Evolutionary conservation across 2,329 filamentous ascomycete species (phyloP), one percentile per base, ranked within the genome.

Genomic region (Alternaria arborescens): DNA sequence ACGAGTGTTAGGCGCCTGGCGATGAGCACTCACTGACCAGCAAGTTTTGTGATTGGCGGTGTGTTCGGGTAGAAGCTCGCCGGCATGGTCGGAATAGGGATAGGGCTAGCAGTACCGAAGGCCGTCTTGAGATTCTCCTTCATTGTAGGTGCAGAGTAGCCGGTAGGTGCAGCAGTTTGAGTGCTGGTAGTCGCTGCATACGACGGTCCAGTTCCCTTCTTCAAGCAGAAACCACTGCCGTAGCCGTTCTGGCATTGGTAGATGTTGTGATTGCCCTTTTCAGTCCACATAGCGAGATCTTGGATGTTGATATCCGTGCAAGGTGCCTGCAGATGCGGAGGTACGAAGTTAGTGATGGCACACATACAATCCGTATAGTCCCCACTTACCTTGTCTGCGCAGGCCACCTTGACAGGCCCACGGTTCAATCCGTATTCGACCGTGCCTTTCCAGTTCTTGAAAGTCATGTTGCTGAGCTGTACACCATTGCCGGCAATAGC

Each of bases 371-470:
- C 6, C 32, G 32, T 36, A 30, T 30, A 36, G 32, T 36, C 32
- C 12, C 11, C 14, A 36, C 32, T 36, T 36, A 36, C 32, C 14
- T 68, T 77, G 57, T 82, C 78, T 0, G 84, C 81, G 65, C 86
- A 88, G 34, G 81, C 72, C 42, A 87, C 75, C 59, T 84, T 83
- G 67, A 88, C 79, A 2, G 86, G 86, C 0, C 83, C 85, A 22
- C 86, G 82, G 54, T 80, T 58, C 5, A 72, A 71, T 20, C 86
- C 86, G 61, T 87, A 77, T 3, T 78, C 70, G 55, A 82, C 80
- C 3, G 82, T 85, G 36, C 86, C 86, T 58, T 82, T 84, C 86
- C 86, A 88, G 73, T 85, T 84, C 52, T 72, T 80, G 71, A 87
- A 81, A 2, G 80, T 84, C 67, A 89, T 79, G 75, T 86, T 84